phyloP scores from a whole-genome alignment of 352 stramenopile genomes.

The Thraustochytrium striatum region DNA sequence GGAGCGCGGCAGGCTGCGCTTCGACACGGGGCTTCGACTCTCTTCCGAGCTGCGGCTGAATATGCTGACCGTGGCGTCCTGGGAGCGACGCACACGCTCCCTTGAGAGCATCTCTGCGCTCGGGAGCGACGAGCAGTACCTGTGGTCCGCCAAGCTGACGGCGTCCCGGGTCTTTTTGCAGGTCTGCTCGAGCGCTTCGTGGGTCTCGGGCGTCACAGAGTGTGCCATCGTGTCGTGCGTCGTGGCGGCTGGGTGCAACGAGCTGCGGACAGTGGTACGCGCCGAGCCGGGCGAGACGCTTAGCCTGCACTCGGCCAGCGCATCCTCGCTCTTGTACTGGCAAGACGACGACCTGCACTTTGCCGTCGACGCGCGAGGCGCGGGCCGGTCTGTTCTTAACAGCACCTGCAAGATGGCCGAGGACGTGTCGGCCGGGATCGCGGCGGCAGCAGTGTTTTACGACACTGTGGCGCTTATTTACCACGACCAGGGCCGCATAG shows the following conservation, averaged over 20 bases:
- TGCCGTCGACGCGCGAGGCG: not conserved
- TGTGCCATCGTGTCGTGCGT: not conserved
- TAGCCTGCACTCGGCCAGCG: not conserved
- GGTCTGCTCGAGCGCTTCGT: not conserved
- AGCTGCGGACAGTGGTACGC: not conserved
- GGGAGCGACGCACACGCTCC: too few relatives aligned
- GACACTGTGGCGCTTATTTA: not conserved
- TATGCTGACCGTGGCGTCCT: too few relatives aligned
- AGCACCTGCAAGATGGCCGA: not conserved
- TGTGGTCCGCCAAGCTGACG: constrained; percentile 18
- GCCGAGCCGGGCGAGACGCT: not conserved
- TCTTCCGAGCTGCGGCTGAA: too few relatives aligned
- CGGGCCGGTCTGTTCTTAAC: not conserved
- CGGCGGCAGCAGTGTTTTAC: not conserved
- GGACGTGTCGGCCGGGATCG: not conserved
- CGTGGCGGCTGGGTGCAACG: not conserved
- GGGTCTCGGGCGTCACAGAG: not conserved
- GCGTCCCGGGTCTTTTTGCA: constrained; percentile 14
- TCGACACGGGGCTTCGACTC: too few relatives aligned
- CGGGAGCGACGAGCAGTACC: not conserved
- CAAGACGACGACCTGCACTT: not conserved
- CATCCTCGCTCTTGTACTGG: not conserved
- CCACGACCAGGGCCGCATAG: not conserved
- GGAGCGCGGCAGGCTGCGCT: too few relatives aligned
- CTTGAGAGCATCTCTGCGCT: too few relatives aligned